These are phyloP conservation scores for Candida chauliodis DNA, from an alignment of 805 yeast species.

Conservation along the genomic window DNA sequence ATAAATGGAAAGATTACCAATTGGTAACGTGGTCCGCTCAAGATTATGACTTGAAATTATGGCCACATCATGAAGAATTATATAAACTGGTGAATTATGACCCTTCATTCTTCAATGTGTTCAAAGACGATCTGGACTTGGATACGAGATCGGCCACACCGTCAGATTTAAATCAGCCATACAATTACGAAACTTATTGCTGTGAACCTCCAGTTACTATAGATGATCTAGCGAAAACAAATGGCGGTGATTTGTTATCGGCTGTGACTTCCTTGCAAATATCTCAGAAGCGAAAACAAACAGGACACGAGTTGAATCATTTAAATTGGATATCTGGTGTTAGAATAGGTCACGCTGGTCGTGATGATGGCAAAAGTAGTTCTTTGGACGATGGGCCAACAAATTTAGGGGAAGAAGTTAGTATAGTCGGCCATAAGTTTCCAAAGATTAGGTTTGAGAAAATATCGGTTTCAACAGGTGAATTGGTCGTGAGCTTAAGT, in stretches of 20 bases:
- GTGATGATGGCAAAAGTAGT: constrained; percentile 14
- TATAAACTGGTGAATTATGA: constrained; percentile 35
- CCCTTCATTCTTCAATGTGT: constrained; percentile 19
- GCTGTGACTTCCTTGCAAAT: constrained; percentile 34
- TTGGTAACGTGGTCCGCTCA: constrained; percentile 86
- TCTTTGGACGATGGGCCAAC: constrained; percentile 37
- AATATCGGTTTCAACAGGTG: constrained; percentile 85
- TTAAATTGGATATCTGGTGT: constrained; percentile 94
- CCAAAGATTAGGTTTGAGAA: constrained; percentile 84
- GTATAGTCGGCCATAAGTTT: constrained; percentile 81
- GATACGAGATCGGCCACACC: constrained; percentile 10
- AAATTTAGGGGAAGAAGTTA: constrained; percentile 88
- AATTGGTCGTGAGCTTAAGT: constrained; percentile 66
- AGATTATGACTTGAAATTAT: constrained; percentile 77
- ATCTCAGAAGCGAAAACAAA: constrained; percentile 36
- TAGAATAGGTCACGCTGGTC: constrained; percentile 57
- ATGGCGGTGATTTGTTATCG: constrained; percentile 33
- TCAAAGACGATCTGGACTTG: constrained; percentile 11
- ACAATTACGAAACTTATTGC: constrained; percentile 31
- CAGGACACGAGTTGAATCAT: constrained; percentile 46
- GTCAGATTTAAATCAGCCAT: constrained; percentile 5
- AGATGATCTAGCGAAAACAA: constrained; percentile 27
- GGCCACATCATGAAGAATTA: constrained; percentile 57
- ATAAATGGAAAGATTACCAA: constrained; percentile 81
- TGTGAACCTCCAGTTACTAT: constrained; percentile 34